Conservation (phyloP, 2,329 filamentous ascomycete genomes). For the Arthrobotrys musiformis region DNA sequence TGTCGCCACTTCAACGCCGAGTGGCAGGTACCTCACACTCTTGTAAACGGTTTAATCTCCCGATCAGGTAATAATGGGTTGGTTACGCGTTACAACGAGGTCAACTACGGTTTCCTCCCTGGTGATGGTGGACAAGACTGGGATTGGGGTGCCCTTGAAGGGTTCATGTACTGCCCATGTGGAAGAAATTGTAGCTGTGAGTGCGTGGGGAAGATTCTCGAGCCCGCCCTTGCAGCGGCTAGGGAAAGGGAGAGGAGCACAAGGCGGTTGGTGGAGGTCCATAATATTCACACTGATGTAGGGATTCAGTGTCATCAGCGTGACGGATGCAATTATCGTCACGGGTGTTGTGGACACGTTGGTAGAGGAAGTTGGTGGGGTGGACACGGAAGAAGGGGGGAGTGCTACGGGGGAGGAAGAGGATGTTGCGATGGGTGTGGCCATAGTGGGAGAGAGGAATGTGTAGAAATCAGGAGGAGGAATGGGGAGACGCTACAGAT, state of each 20-base stretch:
- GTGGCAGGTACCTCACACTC: slow-evolving; percentile 22
- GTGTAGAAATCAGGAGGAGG: slow-evolving; percentile 45
- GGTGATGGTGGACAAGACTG: not conserved
- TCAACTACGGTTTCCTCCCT: slow-evolving; percentile 1
- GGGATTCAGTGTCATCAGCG: slow-evolving; percentile 2
- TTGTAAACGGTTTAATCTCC: slow-evolving; percentile 12
- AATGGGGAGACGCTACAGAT: slow-evolving; percentile 47
- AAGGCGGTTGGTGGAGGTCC: slow-evolving; percentile 24
- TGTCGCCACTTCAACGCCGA: slow-evolving; percentile 30
- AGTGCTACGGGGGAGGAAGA: not conserved
- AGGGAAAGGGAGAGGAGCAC: slow-evolving; percentile 20
- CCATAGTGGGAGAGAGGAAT: slow-evolving; percentile 29
- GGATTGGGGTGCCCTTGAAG: slow-evolving; percentile 3
- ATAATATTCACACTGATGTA: slow-evolving; percentile 34
- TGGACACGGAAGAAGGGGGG: not conserved
- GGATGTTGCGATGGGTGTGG: not conserved
- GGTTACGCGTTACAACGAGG: not conserved
- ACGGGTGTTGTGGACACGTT: not conserved
- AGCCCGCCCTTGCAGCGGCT: not conserved
- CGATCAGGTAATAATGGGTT: not conserved
- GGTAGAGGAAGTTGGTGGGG: slow-evolving; percentile 27
- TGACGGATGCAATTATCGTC: not conserved
- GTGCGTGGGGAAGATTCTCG: slow-evolving; percentile 32
- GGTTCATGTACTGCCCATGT: slow-evolving; percentile 34
- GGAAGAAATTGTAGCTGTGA: slow-evolving; percentile 42